Conservation (phyloP, 2,329 filamentous ascomycete genomes). For the Colletotrichum sp. region DNA sequence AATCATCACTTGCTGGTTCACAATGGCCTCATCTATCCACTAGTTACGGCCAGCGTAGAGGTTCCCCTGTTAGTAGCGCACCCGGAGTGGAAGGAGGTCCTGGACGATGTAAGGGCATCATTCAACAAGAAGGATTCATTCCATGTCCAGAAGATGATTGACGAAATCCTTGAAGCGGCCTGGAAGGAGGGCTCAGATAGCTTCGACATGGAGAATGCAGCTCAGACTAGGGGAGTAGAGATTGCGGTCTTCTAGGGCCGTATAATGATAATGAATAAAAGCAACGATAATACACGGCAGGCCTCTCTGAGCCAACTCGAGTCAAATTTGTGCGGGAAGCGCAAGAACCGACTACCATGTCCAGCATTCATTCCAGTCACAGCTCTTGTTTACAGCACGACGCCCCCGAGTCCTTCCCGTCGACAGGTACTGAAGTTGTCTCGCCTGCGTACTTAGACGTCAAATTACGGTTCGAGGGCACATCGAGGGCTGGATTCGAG, state of each 20-base stretch:
- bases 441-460: not conserved
- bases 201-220: slow-evolving; percentile 19
- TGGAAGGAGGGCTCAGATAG: slow-evolving; percentile 11
- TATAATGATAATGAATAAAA: not conserved
- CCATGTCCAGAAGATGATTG: not conserved
- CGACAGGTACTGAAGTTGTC: not conserved
- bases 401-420: no score
- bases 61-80: slow-evolving; percentile 21
- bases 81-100: slow-evolving; percentile 22
- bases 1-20: slow-evolving; percentile 25
- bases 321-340: not conserved
- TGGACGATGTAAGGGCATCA: not conserved
- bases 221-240: slow-evolving; percentile 9
- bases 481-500: slow-evolving; percentile 49
- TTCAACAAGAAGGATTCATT: slow-evolving; percentile 7
- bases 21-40: slow-evolving; percentile 31
- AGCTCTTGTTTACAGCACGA: not conserved
- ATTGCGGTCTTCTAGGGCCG: slow-evolving; percentile 17
- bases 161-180: slow-evolving; percentile 8
- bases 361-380: not conserved
- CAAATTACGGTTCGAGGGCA: slow-evolving; percentile 18
- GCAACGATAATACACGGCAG: not conserved
- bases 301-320: not conserved
- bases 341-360: not conserved
- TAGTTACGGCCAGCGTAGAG: slow-evolving; percentile 29